These are phyloP conservation scores for Mycena citricolor DNA, from an alignment of 1,284 basidiomycete species.

Conservation along the genomic window DNA sequence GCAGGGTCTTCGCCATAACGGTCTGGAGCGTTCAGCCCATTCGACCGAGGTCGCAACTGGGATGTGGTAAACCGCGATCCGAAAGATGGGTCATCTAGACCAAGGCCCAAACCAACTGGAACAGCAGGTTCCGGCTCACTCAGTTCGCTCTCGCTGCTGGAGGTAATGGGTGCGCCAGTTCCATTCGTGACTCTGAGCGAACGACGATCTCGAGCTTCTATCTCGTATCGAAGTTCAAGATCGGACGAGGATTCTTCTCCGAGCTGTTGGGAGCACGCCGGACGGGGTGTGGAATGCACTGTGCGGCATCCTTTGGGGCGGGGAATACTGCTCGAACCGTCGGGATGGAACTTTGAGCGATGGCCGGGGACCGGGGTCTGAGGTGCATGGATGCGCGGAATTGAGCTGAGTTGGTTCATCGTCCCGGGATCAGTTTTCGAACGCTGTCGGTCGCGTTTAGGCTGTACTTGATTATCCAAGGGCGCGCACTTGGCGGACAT, in stretches of 20 bases:
- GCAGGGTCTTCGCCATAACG: conserved; percentile 24
- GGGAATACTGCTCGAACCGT: conserved; percentile 39
- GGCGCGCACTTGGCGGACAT: too few relatives aligned
- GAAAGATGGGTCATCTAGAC: conserved; percentile 7
- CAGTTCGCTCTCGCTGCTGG: conserved; percentile 42
- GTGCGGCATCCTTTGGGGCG: conserved; percentile 26
- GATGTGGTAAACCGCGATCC: conserved; percentile 14
- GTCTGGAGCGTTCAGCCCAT: conserved; percentile 6
- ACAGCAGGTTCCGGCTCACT: conserved; percentile 14
- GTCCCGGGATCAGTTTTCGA: conserved; percentile 43
- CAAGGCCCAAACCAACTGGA: conserved; percentile 11
- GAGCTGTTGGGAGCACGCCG: conserved; percentile 19
- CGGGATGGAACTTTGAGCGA: not conserved
- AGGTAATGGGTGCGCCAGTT: conserved; percentile 44
- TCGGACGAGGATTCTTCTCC: conserved; percentile 42
- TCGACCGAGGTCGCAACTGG: conserved; percentile 13
- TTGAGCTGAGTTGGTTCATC: conserved; percentile 2
- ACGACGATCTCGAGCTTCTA: conserved; percentile 36
- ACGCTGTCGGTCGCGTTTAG: conserved; percentile 24
- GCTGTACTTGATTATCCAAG: too few relatives aligned
- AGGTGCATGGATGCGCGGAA: conserved; percentile 11
- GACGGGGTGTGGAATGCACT: conserved; percentile 18
- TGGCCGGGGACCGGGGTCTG: conserved; percentile 1
- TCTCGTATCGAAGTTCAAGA: conserved; percentile 40
- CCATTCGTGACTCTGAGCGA: conserved; percentile 56